Evolutionary conservation across 441 rosid species (phyloP), one percentile per base, ranked within the genome.

Genomic region (Aleurites moluccanus): DNA sequence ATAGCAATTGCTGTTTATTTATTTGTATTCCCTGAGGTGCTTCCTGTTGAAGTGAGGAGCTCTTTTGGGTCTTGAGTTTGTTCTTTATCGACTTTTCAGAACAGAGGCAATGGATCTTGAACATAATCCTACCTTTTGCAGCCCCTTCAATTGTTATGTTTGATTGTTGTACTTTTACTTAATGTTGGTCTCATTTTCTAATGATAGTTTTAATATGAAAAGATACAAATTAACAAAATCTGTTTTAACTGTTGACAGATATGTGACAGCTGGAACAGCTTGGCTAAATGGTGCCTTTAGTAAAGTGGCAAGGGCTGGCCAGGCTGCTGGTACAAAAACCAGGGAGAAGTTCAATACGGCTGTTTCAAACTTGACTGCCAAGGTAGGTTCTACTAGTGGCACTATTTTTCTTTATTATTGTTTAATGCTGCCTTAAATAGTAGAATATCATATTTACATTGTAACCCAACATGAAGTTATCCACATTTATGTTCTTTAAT

Each of bases 201-300:
- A 18, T 63, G 18, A 13, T 53, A 21, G 13, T 53, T 64, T 45
- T 3, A 62, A 52, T 9, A 13, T 27, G n/a, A 64, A 40, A 30
- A 33, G 3, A 64, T 5, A 16, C 1, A 35, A 40, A 52, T 78
- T 75, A 59, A 35, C 35, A 3, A 52, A 64, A 44, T 70, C 56
- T 71, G 20, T 61, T 72, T 76, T 75, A 71, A 53, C 62, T 53
- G 53, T 75, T 68, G 59, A 68, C 83, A 93, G 99, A 80, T 93
- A 96, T 7, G 96, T 96, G 66, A 89, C 91, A 15, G 90, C 90
- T 1, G 98, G 99, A 81, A 77, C 98, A 77, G 87, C 98, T 69
- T 96, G 99, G 99, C 77, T 96, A 56, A 96, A 90, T 79, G 98
- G 97, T 25, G 92, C 99, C 25, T 90, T 95, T 77, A 84, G 85